Evolutionary conservation across 345 rosid species (phyloP), one percentile per base, ranked within the genome.

Genomic region (Mangifera indica): DNA sequence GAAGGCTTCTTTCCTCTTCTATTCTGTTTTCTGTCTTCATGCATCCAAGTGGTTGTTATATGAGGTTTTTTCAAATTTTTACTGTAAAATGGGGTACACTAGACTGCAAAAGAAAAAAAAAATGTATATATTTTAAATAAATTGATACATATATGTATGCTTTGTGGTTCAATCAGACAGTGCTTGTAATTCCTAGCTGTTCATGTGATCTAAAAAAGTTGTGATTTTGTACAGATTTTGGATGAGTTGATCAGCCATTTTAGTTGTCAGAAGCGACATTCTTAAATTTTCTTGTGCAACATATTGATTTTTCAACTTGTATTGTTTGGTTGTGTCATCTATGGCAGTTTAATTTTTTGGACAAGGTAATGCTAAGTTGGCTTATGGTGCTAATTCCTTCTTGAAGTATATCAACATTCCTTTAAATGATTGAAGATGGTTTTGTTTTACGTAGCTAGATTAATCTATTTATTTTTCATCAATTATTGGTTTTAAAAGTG

Each of bases 401-500:
- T 60, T 51, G 58, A n/a, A 66, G 49, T 51, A n/a, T 61, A 40
- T 6, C 22, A 40, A 11, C 45, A 42, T 75, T 6, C 63, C 48
- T 49, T 59, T 17, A 10, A 11, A 22, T 10, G 7, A 25, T 12
- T 2, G 4, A 63, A 20, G 44, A 55, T 22, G 40, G 7, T 34
- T 10, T 29, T 3, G 1, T 72, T 26, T 69, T 60, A 21, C 37
- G 2, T 26, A 10, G 26, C n/a, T 37, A 52, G 29, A 67, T 62
- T 49, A 25, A 63, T 49, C 17, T 44, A 18, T 37, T 11, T 56
- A 9, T 60, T 34, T 58, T 64, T 3, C 32, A 7, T 17, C 49
- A 4, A 40, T 67, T 70, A 14, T 9, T 77, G 62, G 67, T 56
- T 74, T 70, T 66, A 62, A 60, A 70, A 62, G 26, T 64, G 65